These are phyloP conservation scores for Sphagnum tenellum DNA, from an alignment of 225 moss, liverwort and hornwort species.

Conservation along the genomic window DNA sequence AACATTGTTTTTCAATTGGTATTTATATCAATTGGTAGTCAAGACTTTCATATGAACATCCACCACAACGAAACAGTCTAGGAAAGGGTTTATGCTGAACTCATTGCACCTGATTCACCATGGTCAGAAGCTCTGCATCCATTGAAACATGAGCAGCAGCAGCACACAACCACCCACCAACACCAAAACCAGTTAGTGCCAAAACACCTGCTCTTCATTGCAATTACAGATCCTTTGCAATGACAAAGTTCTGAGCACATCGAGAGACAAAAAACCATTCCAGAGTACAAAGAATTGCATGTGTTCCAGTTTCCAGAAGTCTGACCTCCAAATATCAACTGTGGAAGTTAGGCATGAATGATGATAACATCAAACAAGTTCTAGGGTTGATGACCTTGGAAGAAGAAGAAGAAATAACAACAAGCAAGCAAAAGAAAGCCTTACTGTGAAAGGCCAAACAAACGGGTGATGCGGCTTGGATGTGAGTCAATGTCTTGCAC, in stretches of 20 bases:
- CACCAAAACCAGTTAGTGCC: neutral
- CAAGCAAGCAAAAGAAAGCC: neutral
- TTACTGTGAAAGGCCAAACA: conserved; percentile 89
- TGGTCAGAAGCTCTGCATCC: conserved; percentile 60
- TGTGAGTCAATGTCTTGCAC: conserved; percentile 81
- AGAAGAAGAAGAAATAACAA: no score
- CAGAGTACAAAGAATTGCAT: neutral
- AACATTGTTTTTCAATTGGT: no score
- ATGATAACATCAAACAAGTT: no score
- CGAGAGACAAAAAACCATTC: no score
- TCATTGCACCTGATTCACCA: conserved; percentile 52
- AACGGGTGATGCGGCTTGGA: conserved; percentile 84
- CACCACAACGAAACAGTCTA: no score
- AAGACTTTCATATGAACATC: no score
- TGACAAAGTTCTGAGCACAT: neutral
- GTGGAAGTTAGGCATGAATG: no score
- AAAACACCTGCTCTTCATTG: conserved; percentile 1
- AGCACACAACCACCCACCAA: conserved; percentile 3
- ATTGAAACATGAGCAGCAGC: no score
- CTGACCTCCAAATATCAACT: no score
- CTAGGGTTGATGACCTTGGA: neutral
- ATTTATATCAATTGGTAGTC: no score
- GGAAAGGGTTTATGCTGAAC: neutral
- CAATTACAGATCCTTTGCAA: neutral
- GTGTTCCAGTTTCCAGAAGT: no score